phyloP scores from a whole-genome alignment of 768 basidiomycete genomes.

The Naematelia aurantialba region DNA sequence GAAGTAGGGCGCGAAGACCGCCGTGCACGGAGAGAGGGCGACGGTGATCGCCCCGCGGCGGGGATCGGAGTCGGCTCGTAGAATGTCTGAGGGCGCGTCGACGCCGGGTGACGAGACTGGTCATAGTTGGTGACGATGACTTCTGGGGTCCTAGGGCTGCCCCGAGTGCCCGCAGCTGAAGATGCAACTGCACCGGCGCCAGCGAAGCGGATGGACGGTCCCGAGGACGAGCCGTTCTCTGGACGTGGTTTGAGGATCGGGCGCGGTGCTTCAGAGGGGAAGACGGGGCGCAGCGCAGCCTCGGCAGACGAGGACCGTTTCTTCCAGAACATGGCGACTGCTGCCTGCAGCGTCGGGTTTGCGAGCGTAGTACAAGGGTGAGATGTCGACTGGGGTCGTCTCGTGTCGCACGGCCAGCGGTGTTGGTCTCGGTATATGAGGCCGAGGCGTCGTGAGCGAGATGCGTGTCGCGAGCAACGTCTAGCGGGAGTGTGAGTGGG shows the following conservation, averaged over 20 bases:
- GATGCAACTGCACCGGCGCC: constrained; percentile 18
- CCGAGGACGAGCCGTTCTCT: background rate
- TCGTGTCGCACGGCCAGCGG: too few species aligned
- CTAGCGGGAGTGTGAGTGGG: too few species aligned
- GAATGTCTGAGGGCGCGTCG: background rate
- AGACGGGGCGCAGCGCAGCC: constrained; percentile 1
- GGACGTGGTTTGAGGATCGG: constrained; percentile 21
- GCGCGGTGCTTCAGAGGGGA: constrained; percentile 12
- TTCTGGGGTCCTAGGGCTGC: background rate
- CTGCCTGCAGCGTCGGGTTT: too few species aligned
- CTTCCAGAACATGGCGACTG: constrained; percentile 19
- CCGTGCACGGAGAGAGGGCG: background rate
- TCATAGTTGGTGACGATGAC: background rate
- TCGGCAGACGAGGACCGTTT: constrained; percentile 7
- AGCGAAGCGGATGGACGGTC: constrained; percentile 23
- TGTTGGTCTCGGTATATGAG: too few species aligned
- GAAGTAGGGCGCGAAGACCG: constrained; percentile 36
- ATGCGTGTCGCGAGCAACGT: too few species aligned
- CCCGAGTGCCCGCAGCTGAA: constrained; percentile 3
- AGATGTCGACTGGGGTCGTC: too few species aligned
- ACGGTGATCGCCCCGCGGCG: background rate
- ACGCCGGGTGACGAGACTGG: too few species aligned
- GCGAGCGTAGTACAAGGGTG: too few species aligned
- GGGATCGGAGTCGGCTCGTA: background rate
- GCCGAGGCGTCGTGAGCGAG: too few species aligned